Percentiles rank a stretch among this genome's conserved stretches.
Conservation (phyloP, 257 asterid species). For the Jaltomata sinuosa region DNA sequence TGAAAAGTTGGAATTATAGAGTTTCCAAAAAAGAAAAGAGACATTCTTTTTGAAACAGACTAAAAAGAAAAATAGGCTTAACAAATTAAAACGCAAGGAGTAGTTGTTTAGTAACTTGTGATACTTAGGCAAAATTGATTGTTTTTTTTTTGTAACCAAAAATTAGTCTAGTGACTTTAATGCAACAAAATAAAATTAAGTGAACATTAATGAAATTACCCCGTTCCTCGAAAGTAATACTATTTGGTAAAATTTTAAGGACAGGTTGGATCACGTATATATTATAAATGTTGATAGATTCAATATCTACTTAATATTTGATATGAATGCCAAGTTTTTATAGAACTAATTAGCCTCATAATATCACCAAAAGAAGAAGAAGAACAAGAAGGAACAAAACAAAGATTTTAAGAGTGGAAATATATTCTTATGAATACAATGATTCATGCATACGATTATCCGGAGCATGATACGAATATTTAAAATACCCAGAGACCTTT, state of each 20-base stretch:
- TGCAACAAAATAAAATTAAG: no score
- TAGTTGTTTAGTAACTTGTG: no score
- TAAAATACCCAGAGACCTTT: neutral
- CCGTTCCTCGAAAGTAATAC: neutral
- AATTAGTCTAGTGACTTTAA: no score
- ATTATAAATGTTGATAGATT: neutral
- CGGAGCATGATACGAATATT: neutral
- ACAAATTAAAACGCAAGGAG: no score
- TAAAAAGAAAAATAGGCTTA: no score
- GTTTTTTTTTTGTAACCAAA: no score
- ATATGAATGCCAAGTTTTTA: neutral
- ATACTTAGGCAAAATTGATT: no score
- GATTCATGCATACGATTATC: neutral
- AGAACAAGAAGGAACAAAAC: neutral
- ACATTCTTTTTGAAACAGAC: no score
- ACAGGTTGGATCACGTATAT: neutral
- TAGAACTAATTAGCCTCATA: neutral
- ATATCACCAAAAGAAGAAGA: neutral
- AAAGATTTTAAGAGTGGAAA: neutral
- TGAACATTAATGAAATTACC: no score
- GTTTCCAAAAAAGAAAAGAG: no score
- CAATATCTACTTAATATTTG: neutral
- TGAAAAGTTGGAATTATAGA: no score
- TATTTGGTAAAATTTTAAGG: neutral
- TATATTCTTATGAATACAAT: neutral